Base-by-base conservation (phyloP, 139 green algal species). In the Mesotaenium endlicherianum region DNA sequence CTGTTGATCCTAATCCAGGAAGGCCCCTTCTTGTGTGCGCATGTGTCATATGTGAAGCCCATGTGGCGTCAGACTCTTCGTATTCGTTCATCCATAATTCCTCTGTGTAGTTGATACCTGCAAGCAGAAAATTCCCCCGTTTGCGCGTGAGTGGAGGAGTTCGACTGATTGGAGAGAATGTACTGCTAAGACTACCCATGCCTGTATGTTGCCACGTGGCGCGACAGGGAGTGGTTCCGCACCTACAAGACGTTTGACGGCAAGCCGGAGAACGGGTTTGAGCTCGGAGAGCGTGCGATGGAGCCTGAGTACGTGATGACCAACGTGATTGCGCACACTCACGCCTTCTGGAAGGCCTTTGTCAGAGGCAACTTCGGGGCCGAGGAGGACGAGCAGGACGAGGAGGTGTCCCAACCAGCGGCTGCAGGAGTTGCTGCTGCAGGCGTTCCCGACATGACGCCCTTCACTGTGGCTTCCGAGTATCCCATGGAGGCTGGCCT, bases 221-320 rank as follows among this genome's bases (percentile, higher is more conserved):
- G 90, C 98, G 93, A 98, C 38, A 77, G 93, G 41, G 91, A 92
- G 60, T 98, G 95, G 95, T 98, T 98, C 94, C 89, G 94, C 14
- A 95, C 98, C 90, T 99, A 99, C 93, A 99, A 99, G 92, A 97
- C 93, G 14, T 95, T 95, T 45, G 95, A 98, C 83, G 96, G 96
- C 90, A 98, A 98, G 93, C 93, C 93, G 31, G 84, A 87, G 36
- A 99, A 98, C 91, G 90, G 91, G 80, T 99, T 97, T 86, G 96
- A 95, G 74, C 97, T 93, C 74, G 86, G 96, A 84, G 89, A 94
- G 91, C 93, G 94, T 82, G 14, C 59, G 14, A 11, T 39, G 59
- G 59, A 71, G 6, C 16, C 16, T 11, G 59, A 11, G 14, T 71
- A 71, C 59, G 30, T 17, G 14, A 36, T 71, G n/a, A n/a, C n/a